phyloP scores from a whole-genome alignment of 1,284 basidiomycete genomes.

The Cryptococcus maquisensis region DNA sequence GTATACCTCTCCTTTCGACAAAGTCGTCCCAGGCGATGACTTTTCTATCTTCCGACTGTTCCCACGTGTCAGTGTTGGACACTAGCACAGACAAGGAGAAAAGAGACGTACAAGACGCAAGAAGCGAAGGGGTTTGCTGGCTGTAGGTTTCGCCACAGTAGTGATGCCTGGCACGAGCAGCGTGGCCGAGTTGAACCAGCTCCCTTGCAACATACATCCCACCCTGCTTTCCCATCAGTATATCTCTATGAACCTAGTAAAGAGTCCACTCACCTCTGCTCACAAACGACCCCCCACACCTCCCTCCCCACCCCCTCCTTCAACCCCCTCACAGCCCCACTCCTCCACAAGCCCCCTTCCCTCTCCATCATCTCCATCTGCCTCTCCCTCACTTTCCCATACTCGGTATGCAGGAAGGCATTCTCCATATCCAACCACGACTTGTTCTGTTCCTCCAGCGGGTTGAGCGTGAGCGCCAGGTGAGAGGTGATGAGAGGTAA shows the following conservation, averaged over 20 bases:
- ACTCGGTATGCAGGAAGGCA: conserved; percentile 80
- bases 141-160: conserved; percentile 7
- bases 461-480: conserved; percentile 67
- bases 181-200: conserved; percentile 43
- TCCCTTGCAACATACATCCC: conserved; percentile 45
- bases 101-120: conserved; percentile 29
- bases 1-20: conserved; percentile 16
- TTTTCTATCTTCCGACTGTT: conserved; percentile 35
- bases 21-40: conserved; percentile 41
- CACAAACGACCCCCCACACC: conserved; percentile 85
- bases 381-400: conserved; percentile 77
- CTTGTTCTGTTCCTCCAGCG: conserved; percentile 64
- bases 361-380: conserved; percentile 92
- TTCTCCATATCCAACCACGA: conserved; percentile 80
- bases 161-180: conserved; percentile 27
- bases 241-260: background rate
- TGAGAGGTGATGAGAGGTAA: conserved; percentile 80
- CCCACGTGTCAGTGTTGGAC: background rate
- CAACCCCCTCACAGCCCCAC: conserved; percentile 79
- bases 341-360: conserved; percentile 83
- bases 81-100: background rate
- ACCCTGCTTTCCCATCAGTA: conserved; percentile 20
- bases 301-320: conserved; percentile 83
- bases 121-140: conserved; percentile 37
- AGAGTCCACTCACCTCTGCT: conserved; percentile 60